Evolutionary conservation across 192 early-diverging fungal genomes (phyloP), one percentile per base, ranked within the genome.

Genomic region (Allomyces macrogynus): DNA sequence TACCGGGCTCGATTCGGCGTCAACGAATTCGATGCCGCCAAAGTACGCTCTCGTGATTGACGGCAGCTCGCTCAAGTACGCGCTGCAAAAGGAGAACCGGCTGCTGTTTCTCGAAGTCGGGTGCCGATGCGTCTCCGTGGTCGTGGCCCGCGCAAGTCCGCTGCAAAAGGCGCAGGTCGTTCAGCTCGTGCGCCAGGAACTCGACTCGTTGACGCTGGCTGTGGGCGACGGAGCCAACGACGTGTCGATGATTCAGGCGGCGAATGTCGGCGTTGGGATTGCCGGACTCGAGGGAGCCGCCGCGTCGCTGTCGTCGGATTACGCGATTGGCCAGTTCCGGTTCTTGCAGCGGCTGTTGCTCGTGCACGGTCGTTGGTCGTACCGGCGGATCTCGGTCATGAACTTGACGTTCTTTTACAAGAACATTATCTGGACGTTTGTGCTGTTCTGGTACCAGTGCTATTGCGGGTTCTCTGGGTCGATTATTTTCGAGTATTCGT

Each of bases 141-240:
- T 98, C 16, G 96, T 93, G 74, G 96, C 93, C 67, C 82, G 95
- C 42, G 92, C 89, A 1, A 86, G 81, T 40, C 95, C 95, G 3
- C 69, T 98, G 65, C 95, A 98, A 76, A 98, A 98, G 75, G 95
- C 95, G 4, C 74, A 90, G 68, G 95, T 98, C 25, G 92, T 96
- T 16, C 83, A 84, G 67, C 72, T 98, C 61, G 84, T 98, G 23
- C 85, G 88, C 44, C 82, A 83, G 57, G 87, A 88, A 16, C 81
- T 82, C 64, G 74, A 78, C 43, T 77, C 79, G 26, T 78, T 87
- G 9, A 86, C 83, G 61, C 67, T 88, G 43, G 83, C 87, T 0
- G 84, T 89, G 60, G 86, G 86, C 32, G 85, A 87, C 69, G 89
- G 83, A 24, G 85, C 84, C 44, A 95, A 97, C 70, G 94, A 97